Base-by-base conservation (phyloP, 805 yeast species). In the Teunomyces gatunensis region DNA sequence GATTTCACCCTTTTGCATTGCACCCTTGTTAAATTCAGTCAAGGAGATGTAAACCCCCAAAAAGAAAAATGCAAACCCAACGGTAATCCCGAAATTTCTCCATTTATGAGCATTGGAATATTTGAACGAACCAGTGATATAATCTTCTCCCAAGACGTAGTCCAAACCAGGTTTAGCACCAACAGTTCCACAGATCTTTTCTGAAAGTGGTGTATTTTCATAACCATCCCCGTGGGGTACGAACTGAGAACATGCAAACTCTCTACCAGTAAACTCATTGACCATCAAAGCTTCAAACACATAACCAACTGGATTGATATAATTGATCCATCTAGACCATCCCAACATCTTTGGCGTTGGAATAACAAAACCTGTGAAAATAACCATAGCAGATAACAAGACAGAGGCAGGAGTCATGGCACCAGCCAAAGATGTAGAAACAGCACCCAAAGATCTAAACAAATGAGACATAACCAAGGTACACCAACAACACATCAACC, bases 1-100 rank as follows among this genome's bases (percentile, higher is more conserved):
- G 28, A 85, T 73, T 64, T 85, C 91, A 72, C 91, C 91, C 65
- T 81, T 81, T 63, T 81, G 87, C 71, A 76, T 73, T 2, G 87
- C 80, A 60, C 84, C 81, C 58, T 75, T 77, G 56, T 81, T 80
- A 52, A 58, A 67, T 60, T 86, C 91, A 45, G 81, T 75, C 48
- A 81, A 68, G 2, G 68, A 30, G 49, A 86, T 61, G 61, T 85
- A 84, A 9, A 78, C 69, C 44, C 53, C 57, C 46, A 84, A 71
- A 65, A 85, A 83, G 63, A 81, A 74, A 39, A 83, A 48, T 20
- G 67, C 64, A 59, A 76, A 87, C 1, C 74, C 89, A 50, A 83
- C 43, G 34, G 73, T 63, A 53, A 87, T 84, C 61, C 91, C 88
- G 50, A 69, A 73, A 54, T 83, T 78, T 67, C 87, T 75, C 88